Evolutionary conservation across 306 rosid species (phyloP).

Genomic region (Cucurbita ficifolia): DNA sequence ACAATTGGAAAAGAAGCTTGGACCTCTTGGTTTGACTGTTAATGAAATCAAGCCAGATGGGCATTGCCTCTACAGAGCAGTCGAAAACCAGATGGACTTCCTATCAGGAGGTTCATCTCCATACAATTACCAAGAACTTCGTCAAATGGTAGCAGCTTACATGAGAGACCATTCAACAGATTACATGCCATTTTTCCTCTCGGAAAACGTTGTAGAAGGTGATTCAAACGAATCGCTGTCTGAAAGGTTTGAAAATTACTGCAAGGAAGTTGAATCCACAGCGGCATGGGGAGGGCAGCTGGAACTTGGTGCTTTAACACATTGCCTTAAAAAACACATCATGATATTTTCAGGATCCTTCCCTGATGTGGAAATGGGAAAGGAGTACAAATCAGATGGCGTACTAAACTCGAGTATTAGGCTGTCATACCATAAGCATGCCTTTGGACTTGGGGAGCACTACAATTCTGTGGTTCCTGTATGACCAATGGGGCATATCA

Average conservation of each 20-base stretch:
- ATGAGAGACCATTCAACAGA: conserved; percentile 59
- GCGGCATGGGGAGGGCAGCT: conserved; percentile 96
- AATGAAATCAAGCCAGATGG: conserved; percentile 86
- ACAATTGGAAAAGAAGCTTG: conserved; percentile 59
- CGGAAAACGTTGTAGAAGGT: conserved; percentile 38
- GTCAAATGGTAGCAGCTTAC: conserved; percentile 61
- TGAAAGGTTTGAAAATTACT: conserved; percentile 60
- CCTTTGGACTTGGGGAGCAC: conserved; percentile 92
- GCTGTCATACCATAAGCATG: conserved; percentile 89
- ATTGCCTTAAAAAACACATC: conserved; percentile 67
- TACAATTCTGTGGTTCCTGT: conserved; percentile 71
- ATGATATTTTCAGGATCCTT: conserved; percentile 84
- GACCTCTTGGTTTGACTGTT: conserved; percentile 63
- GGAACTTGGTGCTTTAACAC: conserved; percentile 85
- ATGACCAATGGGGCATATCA: conserved; percentile 17
- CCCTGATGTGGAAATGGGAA: conserved; percentile 98
- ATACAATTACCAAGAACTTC: conserved; percentile 56
- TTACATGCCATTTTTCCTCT: conserved; percentile 67
- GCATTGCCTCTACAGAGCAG: conserved; percentile 88
- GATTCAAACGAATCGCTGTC: conserved; percentile 32
- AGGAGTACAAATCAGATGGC: conserved; percentile 49
- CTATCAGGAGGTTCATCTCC: conserved; percentile 47
- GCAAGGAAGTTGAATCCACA: conserved; percentile 75
- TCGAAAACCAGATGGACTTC: conserved; percentile 58
- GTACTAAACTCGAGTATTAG: conserved; percentile 32